These are phyloP conservation scores for Apiotrichum siamense DNA, from an alignment of 1,284 basidiomycete species.

Conservation along the genomic window DNA sequence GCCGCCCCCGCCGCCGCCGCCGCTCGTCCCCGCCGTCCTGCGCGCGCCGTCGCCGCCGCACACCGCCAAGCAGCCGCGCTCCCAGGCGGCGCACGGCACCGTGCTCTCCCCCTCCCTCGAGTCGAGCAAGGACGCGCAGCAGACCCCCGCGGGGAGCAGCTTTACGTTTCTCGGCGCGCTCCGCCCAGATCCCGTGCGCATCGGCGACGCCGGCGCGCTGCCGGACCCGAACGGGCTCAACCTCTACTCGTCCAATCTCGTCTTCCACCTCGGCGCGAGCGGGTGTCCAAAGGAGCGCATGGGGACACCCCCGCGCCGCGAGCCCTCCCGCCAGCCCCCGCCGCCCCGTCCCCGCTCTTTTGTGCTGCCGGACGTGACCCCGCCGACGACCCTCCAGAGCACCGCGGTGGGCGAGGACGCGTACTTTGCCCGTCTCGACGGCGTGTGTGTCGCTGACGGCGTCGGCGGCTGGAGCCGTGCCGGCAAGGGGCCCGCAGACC, in stretches of 20 bases:
- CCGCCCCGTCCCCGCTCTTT: slow-evolving; percentile 35
- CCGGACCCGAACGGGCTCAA: slow-evolving; percentile 18
- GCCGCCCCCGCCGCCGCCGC: slow-evolving; percentile 9
- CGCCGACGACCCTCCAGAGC: slow-evolving; percentile 23
- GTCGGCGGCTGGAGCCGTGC: slow-evolving; percentile 45
- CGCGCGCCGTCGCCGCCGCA: slow-evolving; percentile 17
- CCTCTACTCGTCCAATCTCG: slow-evolving; percentile 30
- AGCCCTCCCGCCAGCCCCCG: slow-evolving; percentile 13
- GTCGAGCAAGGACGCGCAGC: slow-evolving; percentile 1
- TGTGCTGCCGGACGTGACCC: slow-evolving; percentile 28
- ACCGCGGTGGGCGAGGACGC: slow-evolving; percentile 46
- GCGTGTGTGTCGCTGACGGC: slow-evolving; percentile 48
- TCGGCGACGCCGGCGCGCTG: not conserved
- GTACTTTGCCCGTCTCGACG: slow-evolving; percentile 42
- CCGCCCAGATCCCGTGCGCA: slow-evolving; percentile 5
- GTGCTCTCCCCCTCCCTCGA: slow-evolving; percentile 18
- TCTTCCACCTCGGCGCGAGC: slow-evolving; percentile 39
- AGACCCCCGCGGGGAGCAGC: slow-evolving; percentile 2
- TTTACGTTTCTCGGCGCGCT: slow-evolving; percentile 11
- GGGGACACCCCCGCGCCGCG: slow-evolving; percentile 11
- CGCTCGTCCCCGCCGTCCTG: slow-evolving; percentile 19
- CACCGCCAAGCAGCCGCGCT: slow-evolving; percentile 16
- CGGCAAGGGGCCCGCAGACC: slow-evolving; percentile 38
- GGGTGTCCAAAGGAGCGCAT: slow-evolving; percentile 36
- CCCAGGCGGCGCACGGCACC: slow-evolving; percentile 20